Percentiles rank a stretch among this genome's conserved stretches.
These are phyloP conservation scores for Xylaria polymorpha DNA, from an alignment of 2,329 filamentous ascomycete genomes.

Conservation along the genomic window DNA sequence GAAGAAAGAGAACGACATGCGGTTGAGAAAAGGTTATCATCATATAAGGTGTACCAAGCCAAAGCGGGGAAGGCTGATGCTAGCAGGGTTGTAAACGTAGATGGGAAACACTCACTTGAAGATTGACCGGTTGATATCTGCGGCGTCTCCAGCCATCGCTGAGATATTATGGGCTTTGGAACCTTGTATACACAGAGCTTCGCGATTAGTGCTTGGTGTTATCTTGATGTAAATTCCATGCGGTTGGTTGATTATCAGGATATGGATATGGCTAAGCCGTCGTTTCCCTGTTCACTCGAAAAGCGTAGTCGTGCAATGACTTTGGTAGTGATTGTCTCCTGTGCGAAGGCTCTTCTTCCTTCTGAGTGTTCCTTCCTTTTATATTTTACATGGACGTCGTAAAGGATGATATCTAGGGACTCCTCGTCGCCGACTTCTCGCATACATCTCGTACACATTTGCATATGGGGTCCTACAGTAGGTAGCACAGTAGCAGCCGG, in stretches of 20 bases:
- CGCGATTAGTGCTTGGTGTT: neutral
- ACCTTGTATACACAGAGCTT: neutral
- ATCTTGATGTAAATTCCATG: neutral
- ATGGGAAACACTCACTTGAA: constrained; percentile 40
- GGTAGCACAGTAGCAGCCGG: constrained; percentile 16
- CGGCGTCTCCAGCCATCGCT: constrained; percentile 27
- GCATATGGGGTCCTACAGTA: neutral
- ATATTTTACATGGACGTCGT: neutral
- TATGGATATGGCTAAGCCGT: neutral
- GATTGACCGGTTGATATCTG: constrained; percentile 37
- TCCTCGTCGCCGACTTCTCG: constrained; percentile 27
- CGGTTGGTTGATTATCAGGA: neutral
- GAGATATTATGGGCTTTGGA: neutral
- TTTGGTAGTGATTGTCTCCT: neutral
- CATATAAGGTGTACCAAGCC: neutral
- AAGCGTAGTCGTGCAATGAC: neutral
- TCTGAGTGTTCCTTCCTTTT: neutral
- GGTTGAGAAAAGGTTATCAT: neutral
- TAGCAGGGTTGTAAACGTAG: neutral
- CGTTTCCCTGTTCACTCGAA: neutral
- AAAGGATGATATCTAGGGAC: neutral
- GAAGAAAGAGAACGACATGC: neutral
- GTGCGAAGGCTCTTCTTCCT: neutral
- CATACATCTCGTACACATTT: constrained; percentile 34
- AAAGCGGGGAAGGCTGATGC: constrained; percentile 24